phyloP scores from a whole-genome alignment of 1,284 basidiomycete species.

The Volvariella surrecta region DNA sequence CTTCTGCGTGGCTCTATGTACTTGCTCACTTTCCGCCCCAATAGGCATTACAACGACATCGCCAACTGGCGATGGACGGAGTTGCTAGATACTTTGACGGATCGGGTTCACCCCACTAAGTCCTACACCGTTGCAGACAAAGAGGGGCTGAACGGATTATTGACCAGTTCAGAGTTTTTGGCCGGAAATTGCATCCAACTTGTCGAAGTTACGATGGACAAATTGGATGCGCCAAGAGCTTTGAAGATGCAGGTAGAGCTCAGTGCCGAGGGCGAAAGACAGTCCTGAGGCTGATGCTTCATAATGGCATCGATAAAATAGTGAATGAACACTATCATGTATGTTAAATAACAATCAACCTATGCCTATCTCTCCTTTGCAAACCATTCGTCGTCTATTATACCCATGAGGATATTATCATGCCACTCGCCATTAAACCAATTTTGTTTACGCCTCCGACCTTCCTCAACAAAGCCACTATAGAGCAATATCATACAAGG shows the following conservation, averaged over 20 bases:
- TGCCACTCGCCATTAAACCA: slow-evolving; percentile 20
- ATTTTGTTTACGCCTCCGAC: slow-evolving; percentile 16
- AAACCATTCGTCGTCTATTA: slow-evolving; percentile 17
- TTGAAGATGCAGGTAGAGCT: slow-evolving; percentile 40
- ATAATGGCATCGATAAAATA: slow-evolving; percentile 15
- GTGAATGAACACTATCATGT: not conserved
- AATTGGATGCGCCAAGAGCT: slow-evolving; percentile 63
- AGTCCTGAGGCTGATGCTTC: too few species aligned
- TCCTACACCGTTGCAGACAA: slow-evolving; percentile 64
- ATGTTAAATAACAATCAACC: not conserved
- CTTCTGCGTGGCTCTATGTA: not conserved
- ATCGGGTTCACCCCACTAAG: slow-evolving; percentile 43
- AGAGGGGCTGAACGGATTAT: slow-evolving; percentile 51
- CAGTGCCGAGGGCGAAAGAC: slow-evolving; percentile 44
- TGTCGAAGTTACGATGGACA: slow-evolving; percentile 73
- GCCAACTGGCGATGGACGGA: slow-evolving; percentile 63
- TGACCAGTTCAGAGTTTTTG: slow-evolving; percentile 51
- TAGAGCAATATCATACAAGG: not conserved
- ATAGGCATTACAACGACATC: slow-evolving; percentile 68
- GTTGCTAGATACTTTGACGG: slow-evolving; percentile 52
- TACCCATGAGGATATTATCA: slow-evolving; percentile 17
- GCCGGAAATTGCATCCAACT: slow-evolving; percentile 61
- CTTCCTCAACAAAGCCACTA: slow-evolving; percentile 24
- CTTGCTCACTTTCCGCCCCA: not conserved
- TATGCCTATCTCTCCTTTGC: not conserved